Percentiles rank a stretch among this genome's conserved stretches.
These are phyloP conservation scores for Quercus engelmannii DNA, from an alignment of 306 rosid species.

Conservation along the genomic window DNA sequence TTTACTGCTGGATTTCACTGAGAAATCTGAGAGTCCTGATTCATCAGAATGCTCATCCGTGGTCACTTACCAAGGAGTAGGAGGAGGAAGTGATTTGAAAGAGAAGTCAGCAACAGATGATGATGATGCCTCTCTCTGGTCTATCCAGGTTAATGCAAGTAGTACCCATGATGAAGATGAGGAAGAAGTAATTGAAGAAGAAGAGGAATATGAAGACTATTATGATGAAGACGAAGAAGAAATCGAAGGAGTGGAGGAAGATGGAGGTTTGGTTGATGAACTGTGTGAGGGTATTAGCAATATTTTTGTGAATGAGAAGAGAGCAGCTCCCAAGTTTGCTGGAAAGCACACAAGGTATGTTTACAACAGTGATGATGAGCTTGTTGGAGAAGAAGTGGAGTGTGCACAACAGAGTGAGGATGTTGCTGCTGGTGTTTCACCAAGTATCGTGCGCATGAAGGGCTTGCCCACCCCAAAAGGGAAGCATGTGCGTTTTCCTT, in stretches of 20 bases:
- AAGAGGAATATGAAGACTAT: slow-evolving; percentile 22
- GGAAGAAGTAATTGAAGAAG: slow-evolving; percentile 34
- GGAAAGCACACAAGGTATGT: slow-evolving; percentile 82
- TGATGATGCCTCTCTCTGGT: slow-evolving; percentile 82
- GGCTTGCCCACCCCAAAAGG: slow-evolving; percentile 88
- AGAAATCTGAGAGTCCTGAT: slow-evolving; percentile 54
- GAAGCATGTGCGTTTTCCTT: slow-evolving; percentile 71
- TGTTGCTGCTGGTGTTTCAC: slow-evolving; percentile 17
- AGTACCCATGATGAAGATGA: slow-evolving; percentile 55
- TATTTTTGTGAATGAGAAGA: slow-evolving; percentile 53
- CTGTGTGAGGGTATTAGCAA: slow-evolving; percentile 67
- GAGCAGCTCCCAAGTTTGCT: slow-evolving; percentile 35
- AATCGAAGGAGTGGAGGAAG: slow-evolving; percentile 15
- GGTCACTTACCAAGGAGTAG: slow-evolving; percentile 31
- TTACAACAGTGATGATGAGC: slow-evolving; percentile 79
- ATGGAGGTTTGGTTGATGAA: slow-evolving; percentile 44
- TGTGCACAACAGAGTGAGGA: neutral
- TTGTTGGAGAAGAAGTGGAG: slow-evolving; percentile 49
- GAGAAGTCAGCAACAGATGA: slow-evolving; percentile 47
- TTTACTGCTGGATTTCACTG: slow-evolving; percentile 73
- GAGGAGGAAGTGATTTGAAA: slow-evolving; percentile 11
- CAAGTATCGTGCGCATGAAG: slow-evolving; percentile 47
- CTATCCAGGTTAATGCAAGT: slow-evolving; percentile 82
- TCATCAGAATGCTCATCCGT: slow-evolving; percentile 52
- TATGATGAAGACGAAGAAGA: slow-evolving; percentile 26